A percentile compares a stretch with the other conserved stretches of the same genome.
Evolutionary conservation across 1,284 basidiomycete genomes (phyloP).

Genomic region (Earliella scabrosa): DNA sequence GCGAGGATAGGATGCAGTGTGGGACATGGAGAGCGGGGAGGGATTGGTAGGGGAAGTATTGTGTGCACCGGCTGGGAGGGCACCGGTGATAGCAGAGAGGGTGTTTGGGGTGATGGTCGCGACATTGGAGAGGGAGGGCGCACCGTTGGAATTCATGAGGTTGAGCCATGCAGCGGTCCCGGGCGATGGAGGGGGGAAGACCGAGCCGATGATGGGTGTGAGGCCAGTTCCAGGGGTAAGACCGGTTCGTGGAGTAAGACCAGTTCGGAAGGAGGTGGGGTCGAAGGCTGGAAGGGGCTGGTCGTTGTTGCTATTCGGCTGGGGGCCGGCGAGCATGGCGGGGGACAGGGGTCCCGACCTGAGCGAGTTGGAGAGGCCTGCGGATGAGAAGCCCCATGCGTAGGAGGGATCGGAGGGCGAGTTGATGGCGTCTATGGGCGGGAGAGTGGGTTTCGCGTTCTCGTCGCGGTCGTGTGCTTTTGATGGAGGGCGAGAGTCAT

Average conservation of each 20-base stretch:
- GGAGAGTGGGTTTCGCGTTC: constrained; percentile 68
- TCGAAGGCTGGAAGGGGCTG: constrained; percentile 60
- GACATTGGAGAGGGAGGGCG: constrained; percentile 55
- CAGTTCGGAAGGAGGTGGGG: constrained; percentile 76
- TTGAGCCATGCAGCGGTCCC: constrained; percentile 93
- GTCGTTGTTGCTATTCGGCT: constrained; percentile 42
- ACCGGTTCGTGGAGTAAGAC: constrained; percentile 79
- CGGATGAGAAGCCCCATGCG: constrained; percentile 69
- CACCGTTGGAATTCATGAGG: constrained; percentile 80
- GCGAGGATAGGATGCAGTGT: constrained; percentile 35
- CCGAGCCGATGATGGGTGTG: constrained; percentile 78
- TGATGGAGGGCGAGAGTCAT: constrained; percentile 41
- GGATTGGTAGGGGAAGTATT: constrained; percentile 27
- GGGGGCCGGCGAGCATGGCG: constrained; percentile 93
- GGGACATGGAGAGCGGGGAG: constrained; percentile 38
- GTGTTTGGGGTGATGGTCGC: constrained; percentile 92
- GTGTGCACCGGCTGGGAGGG: constrained; percentile 43
- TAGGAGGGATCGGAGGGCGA: constrained; percentile 83
- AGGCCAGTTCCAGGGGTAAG: constrained; percentile 81
- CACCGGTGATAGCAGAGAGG: constrained; percentile 80
- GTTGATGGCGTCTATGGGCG: constrained; percentile 84
- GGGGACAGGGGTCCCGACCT: constrained; percentile 92
- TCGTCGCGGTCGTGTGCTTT: constrained; percentile 43
- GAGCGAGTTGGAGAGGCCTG: constrained; percentile 73
- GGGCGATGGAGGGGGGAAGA: constrained; percentile 86